Evolutionary conservation across 2,329 filamentous ascomycete species (phyloP).

Genomic region (Penicillium vulpinum): DNA sequence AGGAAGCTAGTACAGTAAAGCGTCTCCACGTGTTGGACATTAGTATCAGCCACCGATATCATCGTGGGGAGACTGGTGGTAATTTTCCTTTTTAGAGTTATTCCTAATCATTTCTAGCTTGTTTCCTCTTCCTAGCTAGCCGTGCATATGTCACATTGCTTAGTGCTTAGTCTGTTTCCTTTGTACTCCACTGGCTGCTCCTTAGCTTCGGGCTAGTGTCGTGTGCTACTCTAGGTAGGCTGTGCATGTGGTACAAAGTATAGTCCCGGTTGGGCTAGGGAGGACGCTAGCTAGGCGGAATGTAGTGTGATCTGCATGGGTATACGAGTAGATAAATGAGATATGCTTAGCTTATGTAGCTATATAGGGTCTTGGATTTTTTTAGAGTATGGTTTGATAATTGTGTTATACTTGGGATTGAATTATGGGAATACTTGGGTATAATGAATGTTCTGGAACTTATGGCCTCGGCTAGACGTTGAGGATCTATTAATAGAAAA

Average conservation of each 20-base stretch:
- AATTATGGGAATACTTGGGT: not conserved
- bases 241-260: not conserved
- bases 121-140: not conserved
- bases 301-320: not conserved
- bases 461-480: not conserved
- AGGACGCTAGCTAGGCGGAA: not conserved
- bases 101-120: constrained; percentile 1
- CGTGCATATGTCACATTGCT: constrained; percentile 1
- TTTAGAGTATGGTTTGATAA: not conserved
- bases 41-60: constrained; percentile 11
- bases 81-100: constrained; percentile 7
- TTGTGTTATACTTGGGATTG: not conserved
- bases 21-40: constrained; percentile 1
- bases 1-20: not conserved
- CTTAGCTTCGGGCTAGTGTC: constrained; percentile 2
- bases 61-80: not conserved
- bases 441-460: not conserved
- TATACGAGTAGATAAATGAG: not conserved
- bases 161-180: not conserved
- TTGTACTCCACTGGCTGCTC: not conserved
- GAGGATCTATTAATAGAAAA: not conserved
- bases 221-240: not conserved
- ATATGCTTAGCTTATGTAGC: not conserved
- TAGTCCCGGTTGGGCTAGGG: not conserved
- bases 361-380: not conserved